A percentile compares a stretch with the other conserved stretches of the same genome.
phyloP scores from a whole-genome alignment of 495 filamentous ascomycete species.

The Jackrogersella multiformis region DNA sequence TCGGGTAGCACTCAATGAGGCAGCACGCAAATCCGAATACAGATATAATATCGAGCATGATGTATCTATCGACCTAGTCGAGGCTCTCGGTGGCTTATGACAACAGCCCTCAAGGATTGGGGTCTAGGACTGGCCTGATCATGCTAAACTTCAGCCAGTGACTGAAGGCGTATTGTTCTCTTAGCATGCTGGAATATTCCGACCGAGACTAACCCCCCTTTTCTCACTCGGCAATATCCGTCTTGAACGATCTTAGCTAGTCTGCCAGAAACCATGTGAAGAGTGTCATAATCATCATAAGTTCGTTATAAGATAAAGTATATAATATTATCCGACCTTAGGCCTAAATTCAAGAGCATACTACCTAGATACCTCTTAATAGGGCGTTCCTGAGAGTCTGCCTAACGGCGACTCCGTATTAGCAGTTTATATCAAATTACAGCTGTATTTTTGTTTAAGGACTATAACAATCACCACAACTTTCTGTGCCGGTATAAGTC shows the following conservation, averaged over 20 bases:
- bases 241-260: background rate
- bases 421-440: too few relatives aligned
- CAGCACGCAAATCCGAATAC: conserved; percentile 60
- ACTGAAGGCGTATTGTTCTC: background rate
- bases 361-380: too few relatives aligned
- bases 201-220: background rate
- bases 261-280: too few relatives aligned
- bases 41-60: conserved; percentile 62
- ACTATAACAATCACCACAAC: too few relatives aligned
- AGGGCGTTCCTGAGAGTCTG: background rate
- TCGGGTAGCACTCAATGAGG: conserved; percentile 67
- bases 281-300: too few relatives aligned
- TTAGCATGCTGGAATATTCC: background rate
- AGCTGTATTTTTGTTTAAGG: too few relatives aligned
- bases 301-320: too few relatives aligned
- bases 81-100: conserved; percentile 73
- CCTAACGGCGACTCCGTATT: background rate
- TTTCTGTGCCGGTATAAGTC: too few relatives aligned
- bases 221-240: background rate
- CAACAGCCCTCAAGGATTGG: conserved; percentile 58
- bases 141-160: background rate
- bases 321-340: too few relatives aligned
- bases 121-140: background rate
- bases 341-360: too few relatives aligned
- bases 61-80: conserved; percentile 64